Conservation (phyloP, 768 basidiomycete genomes). For the Pleurotus sapidus region DNA sequence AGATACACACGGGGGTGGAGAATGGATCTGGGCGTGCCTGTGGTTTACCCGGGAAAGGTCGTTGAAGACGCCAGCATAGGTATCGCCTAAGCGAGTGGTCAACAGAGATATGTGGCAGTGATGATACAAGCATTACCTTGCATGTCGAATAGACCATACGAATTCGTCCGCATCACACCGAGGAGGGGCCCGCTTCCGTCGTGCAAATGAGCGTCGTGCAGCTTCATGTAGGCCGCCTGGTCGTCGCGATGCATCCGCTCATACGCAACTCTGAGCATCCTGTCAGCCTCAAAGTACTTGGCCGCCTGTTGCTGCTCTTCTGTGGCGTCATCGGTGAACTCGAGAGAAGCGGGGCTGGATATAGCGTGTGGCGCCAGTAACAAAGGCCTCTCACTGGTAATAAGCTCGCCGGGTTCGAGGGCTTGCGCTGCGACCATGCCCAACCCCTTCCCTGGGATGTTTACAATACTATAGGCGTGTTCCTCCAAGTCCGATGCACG, state of each 20-base stretch:
- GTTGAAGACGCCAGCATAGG: slow-evolving; percentile 15
- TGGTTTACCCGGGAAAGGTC: slow-evolving; percentile 22
- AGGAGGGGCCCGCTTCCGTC: not conserved
- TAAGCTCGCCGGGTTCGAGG: slow-evolving; percentile 15
- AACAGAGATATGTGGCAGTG: no score
- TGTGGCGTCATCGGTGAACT: no score
- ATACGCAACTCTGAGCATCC: slow-evolving; percentile 13
- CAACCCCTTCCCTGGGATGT: not conserved
- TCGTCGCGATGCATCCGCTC: slow-evolving; percentile 19
- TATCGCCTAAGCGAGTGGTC: not conserved
- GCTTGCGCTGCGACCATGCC: slow-evolving; percentile 5
- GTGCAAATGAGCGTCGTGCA: slow-evolving; percentile 21
- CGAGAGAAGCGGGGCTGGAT: not conserved
- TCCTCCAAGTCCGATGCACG: not conserved
- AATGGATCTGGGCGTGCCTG: slow-evolving; percentile 13
- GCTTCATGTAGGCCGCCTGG: slow-evolving; percentile 18
- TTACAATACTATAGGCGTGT: not conserved
- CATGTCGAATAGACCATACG: not conserved
- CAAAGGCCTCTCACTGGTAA: slow-evolving; percentile 25
- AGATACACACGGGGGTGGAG: not conserved
- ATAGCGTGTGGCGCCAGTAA: slow-evolving; percentile 9
- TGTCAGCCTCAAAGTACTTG: not conserved
- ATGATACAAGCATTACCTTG: no score
- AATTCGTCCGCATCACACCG: not conserved
- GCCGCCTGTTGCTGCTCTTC: no score